Evolutionary conservation across 2,329 filamentous ascomycete species (phyloP).

Genomic region (Coleophoma eucalyptorum): DNA sequence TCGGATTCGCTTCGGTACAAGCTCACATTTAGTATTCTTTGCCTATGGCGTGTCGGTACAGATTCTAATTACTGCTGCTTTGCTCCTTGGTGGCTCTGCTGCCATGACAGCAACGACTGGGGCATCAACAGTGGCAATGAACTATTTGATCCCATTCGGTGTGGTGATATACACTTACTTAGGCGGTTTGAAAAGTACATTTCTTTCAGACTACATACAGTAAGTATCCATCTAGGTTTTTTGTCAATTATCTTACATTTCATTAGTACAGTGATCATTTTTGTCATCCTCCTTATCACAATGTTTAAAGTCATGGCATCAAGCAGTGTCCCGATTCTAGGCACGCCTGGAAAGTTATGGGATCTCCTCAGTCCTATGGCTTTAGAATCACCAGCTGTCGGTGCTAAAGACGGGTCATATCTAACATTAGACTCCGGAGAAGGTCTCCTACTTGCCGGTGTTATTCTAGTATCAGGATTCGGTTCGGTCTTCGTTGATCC

Average conservation of each 20-base stretch:
- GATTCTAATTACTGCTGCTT: no score
- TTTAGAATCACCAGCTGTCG: not conserved
- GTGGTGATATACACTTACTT: constrained; percentile 1
- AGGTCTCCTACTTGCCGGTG: constrained; percentile 3
- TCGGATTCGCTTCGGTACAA: no score
- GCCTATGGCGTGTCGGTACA: no score
- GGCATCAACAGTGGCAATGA: no score
- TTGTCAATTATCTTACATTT: not conserved
- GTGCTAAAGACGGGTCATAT: constrained; percentile 5
- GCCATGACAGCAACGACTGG: no score
- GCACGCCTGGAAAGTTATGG: constrained; percentile 5
- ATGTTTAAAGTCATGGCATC: constrained; percentile 6
- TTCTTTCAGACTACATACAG: not conserved
- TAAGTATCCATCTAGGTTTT: not conserved
- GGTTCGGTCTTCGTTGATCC: constrained; percentile 35
- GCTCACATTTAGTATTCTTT: no score
- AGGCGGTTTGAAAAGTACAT: constrained; percentile 3
- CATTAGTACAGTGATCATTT: constrained; percentile 5
- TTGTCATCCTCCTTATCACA: constrained; percentile 8
- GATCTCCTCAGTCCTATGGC: constrained; percentile 3
- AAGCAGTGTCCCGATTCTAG: constrained; percentile 2
- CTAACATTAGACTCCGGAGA: constrained; percentile 4
- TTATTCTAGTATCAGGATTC: constrained; percentile 3
- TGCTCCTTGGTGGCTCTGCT: no score
- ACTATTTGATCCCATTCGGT: not conserved